Base-by-base conservation (phyloP, 208 protist species). In the Trypanosoma vivax region DNA sequence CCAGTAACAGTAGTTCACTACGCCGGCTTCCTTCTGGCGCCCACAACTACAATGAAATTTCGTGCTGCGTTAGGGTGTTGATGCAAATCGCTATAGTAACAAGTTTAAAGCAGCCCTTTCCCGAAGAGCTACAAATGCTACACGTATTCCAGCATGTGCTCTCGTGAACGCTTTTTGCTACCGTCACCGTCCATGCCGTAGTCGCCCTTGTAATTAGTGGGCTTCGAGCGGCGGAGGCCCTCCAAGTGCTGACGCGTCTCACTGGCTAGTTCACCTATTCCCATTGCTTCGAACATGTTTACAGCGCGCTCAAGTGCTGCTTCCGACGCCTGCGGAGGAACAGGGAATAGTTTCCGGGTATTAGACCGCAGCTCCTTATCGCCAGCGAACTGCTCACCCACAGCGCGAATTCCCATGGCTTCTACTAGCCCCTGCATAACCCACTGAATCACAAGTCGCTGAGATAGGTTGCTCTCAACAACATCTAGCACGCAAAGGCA, bases 221-320 rank as follows among this genome's bases (percentile, higher is more conserved):
- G 21, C 21, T 28, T 67, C 45, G 29, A 27, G n/a, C 46, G 41
- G 5, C 67, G 75, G 40, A 67, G 19, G 18, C 74, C 55, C 40
- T 87, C 75, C 21, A 89, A 51, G 11, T 53, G 73, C 3, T 27
- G 57, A 18, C 81, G 78, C 30, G 89, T 24, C 2, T 64, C 66
- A 5, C 35, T 33, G 7, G 70, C 66, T 34, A 92, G 59, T 30
- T 77, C 73, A 2, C 69, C 65, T 5, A 91, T 33, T 16, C 64
- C 66, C 83, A 91, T 91, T 29, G 83, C 79, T 31, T 79, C 79
- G 54, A 76, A 87, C 45, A 92, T 53, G 39, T 90, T 83, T 3
- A 69, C 65, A 0, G 78, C 73, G 2, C 21, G 21, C 46, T 88
- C 77, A 23, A 92, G 49, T 3, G 45, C 53, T 23, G 71, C 65